Conservation (phyloP, 2,329 filamentous ascomycete species). For the Phaeosphaeria sp. region DNA sequence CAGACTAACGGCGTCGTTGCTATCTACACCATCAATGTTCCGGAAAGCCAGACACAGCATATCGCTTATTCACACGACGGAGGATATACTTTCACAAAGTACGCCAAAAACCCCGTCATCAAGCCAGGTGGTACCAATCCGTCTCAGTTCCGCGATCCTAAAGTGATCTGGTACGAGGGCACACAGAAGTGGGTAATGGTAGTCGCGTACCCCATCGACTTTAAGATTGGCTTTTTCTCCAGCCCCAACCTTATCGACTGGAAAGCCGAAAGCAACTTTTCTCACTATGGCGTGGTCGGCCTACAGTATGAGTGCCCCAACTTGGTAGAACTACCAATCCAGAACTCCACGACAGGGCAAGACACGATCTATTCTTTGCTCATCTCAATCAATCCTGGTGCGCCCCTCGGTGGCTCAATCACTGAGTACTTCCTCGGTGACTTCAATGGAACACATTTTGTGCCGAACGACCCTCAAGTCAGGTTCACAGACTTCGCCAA, state of each 20-base stretch:
- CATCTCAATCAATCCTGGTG: constrained; percentile 65
- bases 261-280: constrained; percentile 66
- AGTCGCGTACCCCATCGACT: constrained; percentile 62
- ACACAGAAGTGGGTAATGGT: constrained; percentile 63
- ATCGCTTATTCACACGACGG: constrained; percentile 68
- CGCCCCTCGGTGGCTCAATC: constrained; percentile 62
- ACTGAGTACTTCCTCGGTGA: constrained; percentile 64
- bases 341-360: constrained; percentile 24
- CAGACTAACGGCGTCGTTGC: constrained; percentile 69
- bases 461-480: constrained; percentile 50
- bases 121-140: constrained; percentile 52
- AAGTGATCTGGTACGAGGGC: constrained; percentile 64
- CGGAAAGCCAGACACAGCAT: constrained; percentile 60
- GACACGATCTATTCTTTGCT: constrained; percentile 54
- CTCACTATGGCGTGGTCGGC: constrained; percentile 59
- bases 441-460: constrained; percentile 71
- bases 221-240: constrained; percentile 66
- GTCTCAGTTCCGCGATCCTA: constrained; percentile 69
- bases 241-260: constrained; percentile 65
- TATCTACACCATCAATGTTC: constrained; percentile 59
- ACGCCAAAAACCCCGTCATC: constrained; percentile 67
- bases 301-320: constrained; percentile 70
- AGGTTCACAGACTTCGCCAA: constrained; percentile 57
- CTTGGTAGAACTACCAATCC: constrained; percentile 62
- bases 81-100: constrained; percentile 67